Evolutionary conservation across 805 yeast species (phyloP).

Genomic region (Kuraishia molischiana): DNA sequence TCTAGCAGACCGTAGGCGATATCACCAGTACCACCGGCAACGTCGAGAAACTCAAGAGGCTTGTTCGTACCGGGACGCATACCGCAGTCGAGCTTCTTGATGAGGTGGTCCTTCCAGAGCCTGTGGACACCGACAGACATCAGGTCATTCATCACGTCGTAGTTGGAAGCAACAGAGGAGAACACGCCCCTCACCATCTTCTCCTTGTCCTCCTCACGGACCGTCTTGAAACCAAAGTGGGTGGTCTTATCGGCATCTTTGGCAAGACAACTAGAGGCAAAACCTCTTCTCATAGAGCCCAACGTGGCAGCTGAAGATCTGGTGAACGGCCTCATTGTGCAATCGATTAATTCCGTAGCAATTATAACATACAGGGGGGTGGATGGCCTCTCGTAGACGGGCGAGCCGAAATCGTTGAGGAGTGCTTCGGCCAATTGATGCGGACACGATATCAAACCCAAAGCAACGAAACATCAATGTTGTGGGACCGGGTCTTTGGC

Average conservation of each 20-base stretch:
- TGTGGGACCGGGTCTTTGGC: no score
- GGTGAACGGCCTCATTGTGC: not conserved
- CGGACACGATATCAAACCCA: no score
- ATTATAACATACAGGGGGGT: no score
- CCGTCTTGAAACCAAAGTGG: conserved; percentile 87
- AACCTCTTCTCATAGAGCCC: not conserved
- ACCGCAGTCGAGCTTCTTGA: conserved; percentile 85
- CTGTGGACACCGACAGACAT: conserved; percentile 96
- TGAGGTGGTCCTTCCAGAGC: conserved; percentile 89
- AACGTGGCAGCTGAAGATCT: not conserved
- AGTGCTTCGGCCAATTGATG: no score
- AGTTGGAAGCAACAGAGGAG: conserved; percentile 87
- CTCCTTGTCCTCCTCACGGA: conserved; percentile 72
- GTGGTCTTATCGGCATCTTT: conserved; percentile 42
- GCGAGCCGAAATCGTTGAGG: no score
- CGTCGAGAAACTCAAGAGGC: conserved; percentile 85
- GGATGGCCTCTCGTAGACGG: no score
- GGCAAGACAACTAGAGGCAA: not conserved
- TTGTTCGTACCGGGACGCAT: conserved; percentile 56
- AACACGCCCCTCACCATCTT: conserved; percentile 78
- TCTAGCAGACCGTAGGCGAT: conserved; percentile 92
- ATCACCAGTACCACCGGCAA: conserved; percentile 98
- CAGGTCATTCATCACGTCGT: conserved; percentile 96
- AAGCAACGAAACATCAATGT: no score
- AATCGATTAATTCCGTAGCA: no score